Evolutionary conservation across 139 green algal species (phyloP), one percentile per base, ranked within the genome.

Genomic region (Pseudopediastrum boryanum): DNA sequence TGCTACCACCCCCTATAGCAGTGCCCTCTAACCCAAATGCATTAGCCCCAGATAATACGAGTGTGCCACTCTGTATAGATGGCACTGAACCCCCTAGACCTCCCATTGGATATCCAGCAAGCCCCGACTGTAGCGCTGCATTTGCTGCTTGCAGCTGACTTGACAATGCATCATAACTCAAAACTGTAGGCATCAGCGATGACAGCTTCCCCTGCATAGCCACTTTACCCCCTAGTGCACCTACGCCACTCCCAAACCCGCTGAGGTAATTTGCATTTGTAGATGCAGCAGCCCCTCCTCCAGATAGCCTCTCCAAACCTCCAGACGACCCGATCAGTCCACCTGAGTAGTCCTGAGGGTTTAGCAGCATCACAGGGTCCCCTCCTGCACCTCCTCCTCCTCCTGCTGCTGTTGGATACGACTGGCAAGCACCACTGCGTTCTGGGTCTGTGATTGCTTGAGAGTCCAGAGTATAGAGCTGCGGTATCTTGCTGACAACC

Each of bases 11-110:
- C 7, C 75, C 36, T 21, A 75, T 75, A 1, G 44, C 46, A 19
- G 39, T 68, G 35, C 75, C 75, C 25, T 48, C 62, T 12, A 81
- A 19, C 4, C 62, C 75, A 42, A 81, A 70, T n/a, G 46, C 62
- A 21, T 46, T 33, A 13, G 75, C 4, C 23, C 63, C 63, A n/a
- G 63, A 67, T 25, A 81, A 43, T 5, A 81, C 63, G 48, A 81
- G 46, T 48, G 52, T 48, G n/a, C 75, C 63, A 25, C 46, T 46
- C 36, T 74, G 75, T 16, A 81, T 81, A 13, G 62, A 68, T 3
- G 62, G 62, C 62, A 81, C 75, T 16, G 75, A 81, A 13, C 48
- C 33, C 43, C 35, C 48, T 13, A 66, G 31, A 13, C 33, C 9
- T 46, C 13, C 61, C 8, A 64, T 21, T 44, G 63, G 59, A 31